These are phyloP conservation scores for Stereum hirsutum DNA, from an alignment of 1,284 basidiomycete genomes.

Conservation along the genomic window DNA sequence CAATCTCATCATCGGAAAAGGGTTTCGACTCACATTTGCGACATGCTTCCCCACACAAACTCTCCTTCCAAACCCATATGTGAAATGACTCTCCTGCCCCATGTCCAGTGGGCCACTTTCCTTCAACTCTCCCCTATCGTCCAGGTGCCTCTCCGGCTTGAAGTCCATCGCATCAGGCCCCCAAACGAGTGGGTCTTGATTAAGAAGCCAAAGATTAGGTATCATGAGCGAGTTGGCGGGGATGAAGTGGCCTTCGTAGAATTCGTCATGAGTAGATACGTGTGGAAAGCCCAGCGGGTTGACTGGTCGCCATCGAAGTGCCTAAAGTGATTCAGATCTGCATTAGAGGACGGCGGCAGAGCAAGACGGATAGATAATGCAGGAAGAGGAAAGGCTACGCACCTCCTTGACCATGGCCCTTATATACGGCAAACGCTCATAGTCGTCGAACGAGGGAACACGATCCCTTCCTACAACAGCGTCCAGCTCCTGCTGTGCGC, in stretches of 20 bases:
- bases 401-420: conserved; percentile 9
- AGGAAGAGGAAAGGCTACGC: too few species aligned
- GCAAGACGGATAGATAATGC: too few species aligned
- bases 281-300: conserved; percentile 8
- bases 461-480: conserved; percentile 10
- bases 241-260: conserved; percentile 15
- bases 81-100: conserved; percentile 3
- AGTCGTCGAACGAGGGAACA: conserved; percentile 8
- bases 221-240: conserved; percentile 13
- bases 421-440: conserved; percentile 10
- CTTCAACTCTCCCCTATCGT: conserved; percentile 3
- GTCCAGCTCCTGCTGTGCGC: conserved; percentile 13
- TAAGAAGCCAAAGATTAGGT: conserved; percentile 10
- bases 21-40: too few species aligned
- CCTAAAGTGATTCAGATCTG: too few species aligned
- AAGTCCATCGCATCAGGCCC: conserved; percentile 1
- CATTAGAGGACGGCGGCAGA: too few species aligned
- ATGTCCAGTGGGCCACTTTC: neutral
- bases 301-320: conserved; percentile 8
- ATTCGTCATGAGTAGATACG: conserved; percentile 9
- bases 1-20: too few species aligned
- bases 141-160: conserved; percentile 4
- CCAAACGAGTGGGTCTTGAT: conserved; percentile 3
- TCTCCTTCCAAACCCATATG: conserved; percentile 8
- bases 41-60: conserved; percentile 10